Evolutionary conservation across 2,329 filamentous ascomycete species (phyloP).

Genomic region (Phialophora tarda): DNA sequence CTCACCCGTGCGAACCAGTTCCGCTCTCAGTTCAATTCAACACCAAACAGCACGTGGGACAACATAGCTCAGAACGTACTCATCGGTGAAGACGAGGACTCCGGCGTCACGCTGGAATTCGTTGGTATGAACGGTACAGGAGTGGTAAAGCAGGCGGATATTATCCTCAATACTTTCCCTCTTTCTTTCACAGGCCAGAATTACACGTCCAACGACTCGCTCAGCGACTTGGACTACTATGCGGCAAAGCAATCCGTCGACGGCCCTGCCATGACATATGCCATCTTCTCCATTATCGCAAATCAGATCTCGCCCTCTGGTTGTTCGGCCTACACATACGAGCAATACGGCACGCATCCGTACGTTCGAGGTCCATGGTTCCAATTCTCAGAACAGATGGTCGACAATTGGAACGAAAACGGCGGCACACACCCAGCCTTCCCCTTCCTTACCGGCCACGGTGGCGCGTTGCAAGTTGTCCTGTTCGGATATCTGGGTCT

Average conservation of each 20-base stretch:
- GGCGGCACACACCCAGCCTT: constrained; percentile 72
- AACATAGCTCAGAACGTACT: constrained; percentile 63
- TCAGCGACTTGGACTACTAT: constrained; percentile 70
- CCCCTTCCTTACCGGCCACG: constrained; percentile 73
- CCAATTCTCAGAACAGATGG: constrained; percentile 72
- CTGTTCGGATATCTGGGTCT: constrained; percentile 72
- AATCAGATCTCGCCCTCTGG: constrained; percentile 69
- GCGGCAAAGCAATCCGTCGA: constrained; percentile 70
- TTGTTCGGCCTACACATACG: constrained; percentile 71
- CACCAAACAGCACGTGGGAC: constrained; percentile 63
- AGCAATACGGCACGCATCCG: constrained; percentile 66
- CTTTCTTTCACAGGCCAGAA: constrained; percentile 63
- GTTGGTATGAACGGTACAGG: constrained; percentile 70
- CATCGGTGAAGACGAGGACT: constrained; percentile 59
- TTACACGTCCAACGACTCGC: constrained; percentile 55
- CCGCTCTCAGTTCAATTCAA: constrained; percentile 60
- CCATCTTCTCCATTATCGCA: constrained; percentile 70
- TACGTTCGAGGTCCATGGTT: constrained; percentile 71
- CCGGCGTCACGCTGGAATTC: constrained; percentile 68
- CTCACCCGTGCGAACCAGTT: constrained; percentile 64
- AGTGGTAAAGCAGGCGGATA: constrained; percentile 72
- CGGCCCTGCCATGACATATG: constrained; percentile 75
- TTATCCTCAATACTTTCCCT: constrained; percentile 70
- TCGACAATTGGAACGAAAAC: constrained; percentile 65
- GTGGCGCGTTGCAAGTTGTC: constrained; percentile 70